Evolutionary conservation across 768 basidiomycete genomes (phyloP), one percentile per base, ranked within the genome.

Genomic region (Thelephora aurantiotincta): DNA sequence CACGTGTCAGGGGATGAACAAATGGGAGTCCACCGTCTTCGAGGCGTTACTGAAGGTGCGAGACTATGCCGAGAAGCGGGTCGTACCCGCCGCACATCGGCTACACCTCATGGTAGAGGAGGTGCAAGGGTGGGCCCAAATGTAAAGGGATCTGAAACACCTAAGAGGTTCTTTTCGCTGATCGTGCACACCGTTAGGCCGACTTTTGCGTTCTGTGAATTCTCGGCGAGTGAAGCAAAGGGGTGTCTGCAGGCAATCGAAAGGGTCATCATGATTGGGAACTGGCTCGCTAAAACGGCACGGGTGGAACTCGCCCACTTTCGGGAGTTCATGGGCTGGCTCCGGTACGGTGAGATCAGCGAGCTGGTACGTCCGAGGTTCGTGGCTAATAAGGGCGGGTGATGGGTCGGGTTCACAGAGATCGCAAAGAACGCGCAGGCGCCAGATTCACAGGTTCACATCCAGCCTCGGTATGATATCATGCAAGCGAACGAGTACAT

Each of bases 401-500:
- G 38, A 11, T 7, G 12, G 9, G 26, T 33, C 33, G 34, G 42
- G 52, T 43, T 30, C 50, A 47, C 56, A 72, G 73, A 71, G 62
- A 74, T 72, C 43, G 61, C 64, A 48, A 70, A 72, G 48, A 65
- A 69, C 49, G 79, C 76, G 56, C 63, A 74, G 33, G 60, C 68
- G 43, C 67, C 65, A 51, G 83, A 85, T 45, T 61, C 66, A 44
- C 71, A 65, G 43, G 54, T 65, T 51, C 62, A 64, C 47, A 54
- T 52, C 33, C 65, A 70, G 44, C 65, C 74, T 33, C 72, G 77
- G 48, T 77, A 86, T 58, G 87, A 90, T 61, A 71, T 81, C 51
- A 68, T 88, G 45, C 82, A 87, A 68, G 86, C 84, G 45, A 84
- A 85, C 60, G 74, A 78, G 53, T 90, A 90, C 60, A 68, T 90